A percentile compares a stretch with the other conserved stretches of the same genome.
phyloP scores from a whole-genome alignment of 2,329 filamentous ascomycete genomes.

The Colletotrichum caudatum region DNA sequence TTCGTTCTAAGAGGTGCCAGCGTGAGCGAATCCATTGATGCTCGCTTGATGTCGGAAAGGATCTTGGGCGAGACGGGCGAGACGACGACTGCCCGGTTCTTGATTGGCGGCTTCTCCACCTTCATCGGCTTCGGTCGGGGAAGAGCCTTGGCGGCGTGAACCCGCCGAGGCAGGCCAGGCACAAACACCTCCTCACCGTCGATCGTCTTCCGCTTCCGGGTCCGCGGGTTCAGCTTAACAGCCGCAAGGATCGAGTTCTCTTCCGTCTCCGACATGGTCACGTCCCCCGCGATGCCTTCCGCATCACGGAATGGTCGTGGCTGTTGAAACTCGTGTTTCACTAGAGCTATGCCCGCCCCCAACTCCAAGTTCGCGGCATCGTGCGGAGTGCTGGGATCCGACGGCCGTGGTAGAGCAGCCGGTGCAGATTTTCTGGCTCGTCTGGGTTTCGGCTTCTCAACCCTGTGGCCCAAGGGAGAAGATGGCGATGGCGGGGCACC shows the following conservation, averaged over 20 bases:
- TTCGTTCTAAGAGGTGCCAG: conserved; percentile 19
- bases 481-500: not conserved
- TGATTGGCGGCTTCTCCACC: not conserved
- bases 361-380: not conserved
- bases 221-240: conserved; percentile 62
- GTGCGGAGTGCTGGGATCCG: not conserved
- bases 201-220: conserved; percentile 61
- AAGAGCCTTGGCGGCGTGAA: conserved; percentile 43
- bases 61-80: conserved; percentile 33
- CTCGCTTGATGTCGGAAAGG: conserved; percentile 24
- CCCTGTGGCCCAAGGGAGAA: not conserved
- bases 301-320: not conserved
- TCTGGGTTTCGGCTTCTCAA: conserved; percentile 45
- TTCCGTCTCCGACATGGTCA: conserved; percentile 17
- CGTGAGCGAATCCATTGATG: conserved; percentile 23
- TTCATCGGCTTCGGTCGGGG: conserved; percentile 40
- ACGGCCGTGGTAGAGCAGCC: conserved; percentile 46
- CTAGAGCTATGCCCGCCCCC: not conserved
- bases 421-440: conserved; percentile 57
- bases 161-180: conserved; percentile 14
- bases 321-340: not conserved
- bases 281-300: not conserved
- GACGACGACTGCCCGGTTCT: conserved; percentile 12
- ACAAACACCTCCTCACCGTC: conserved; percentile 50
- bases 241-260: conserved; percentile 62